Conservation (phyloP, 306 rosid species). For the Glycyrrhiza uralensis region DNA sequence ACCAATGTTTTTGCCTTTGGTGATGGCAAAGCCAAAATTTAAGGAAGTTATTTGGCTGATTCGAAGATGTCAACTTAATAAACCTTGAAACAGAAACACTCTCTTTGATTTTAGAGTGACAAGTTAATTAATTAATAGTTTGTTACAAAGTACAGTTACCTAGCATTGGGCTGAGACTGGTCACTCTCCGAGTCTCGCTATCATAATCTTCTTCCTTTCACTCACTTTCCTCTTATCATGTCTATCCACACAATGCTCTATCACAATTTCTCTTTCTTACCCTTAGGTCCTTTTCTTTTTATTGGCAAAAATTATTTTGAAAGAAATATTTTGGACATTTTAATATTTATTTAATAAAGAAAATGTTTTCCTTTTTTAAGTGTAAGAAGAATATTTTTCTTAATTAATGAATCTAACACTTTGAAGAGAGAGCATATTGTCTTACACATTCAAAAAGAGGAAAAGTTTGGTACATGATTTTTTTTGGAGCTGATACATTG, state of each 20-base stretch:
- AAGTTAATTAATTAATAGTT: neutral
- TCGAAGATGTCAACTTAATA: slow-evolving; percentile 5
- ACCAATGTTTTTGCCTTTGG: slow-evolving; percentile 29
- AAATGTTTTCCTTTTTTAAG: neutral
- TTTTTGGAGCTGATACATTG: neutral
- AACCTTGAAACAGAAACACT: neutral
- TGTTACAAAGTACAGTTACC: neutral
- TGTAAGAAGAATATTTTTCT: neutral
- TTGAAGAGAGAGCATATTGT: neutral
- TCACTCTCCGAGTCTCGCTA: slow-evolving; percentile 29
- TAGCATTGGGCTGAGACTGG: neutral
- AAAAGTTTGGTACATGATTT: neutral
- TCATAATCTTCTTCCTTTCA: slow-evolving; percentile 22
- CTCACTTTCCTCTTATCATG: slow-evolving; percentile 30
- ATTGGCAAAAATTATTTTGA: neutral
- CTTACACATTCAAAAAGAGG: neutral
- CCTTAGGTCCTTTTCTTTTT: neutral
- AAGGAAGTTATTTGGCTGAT: slow-evolving; percentile 9
- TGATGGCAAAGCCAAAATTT: neutral
- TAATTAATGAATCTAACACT: neutral
- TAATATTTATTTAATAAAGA: neutral
- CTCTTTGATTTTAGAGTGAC: neutral
- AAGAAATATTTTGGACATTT: neutral
- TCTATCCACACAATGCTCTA: slow-evolving; percentile 28
- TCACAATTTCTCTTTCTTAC: slow-evolving; percentile 3